Percentiles rank a stretch among this genome's conserved stretches.
Evolutionary conservation across 2,329 filamentous ascomycete genomes (phyloP).

Genomic region (Beauveria bassiana): DNA sequence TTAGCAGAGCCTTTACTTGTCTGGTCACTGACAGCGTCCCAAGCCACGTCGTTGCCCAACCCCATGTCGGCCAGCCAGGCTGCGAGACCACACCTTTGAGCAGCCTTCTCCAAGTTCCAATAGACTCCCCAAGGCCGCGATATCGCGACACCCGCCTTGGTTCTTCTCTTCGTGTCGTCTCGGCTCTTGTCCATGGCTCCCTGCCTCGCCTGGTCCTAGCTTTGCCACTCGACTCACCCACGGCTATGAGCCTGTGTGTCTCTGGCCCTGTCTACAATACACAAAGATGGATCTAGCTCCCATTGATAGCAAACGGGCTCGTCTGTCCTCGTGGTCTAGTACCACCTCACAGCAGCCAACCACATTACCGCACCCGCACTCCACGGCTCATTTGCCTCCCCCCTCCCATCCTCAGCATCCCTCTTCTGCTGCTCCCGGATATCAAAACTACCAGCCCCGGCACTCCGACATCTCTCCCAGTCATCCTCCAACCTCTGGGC

Average conservation of each 20-base stretch:
- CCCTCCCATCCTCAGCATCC: slow-evolving; percentile 34
- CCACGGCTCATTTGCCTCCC: slow-evolving; percentile 23
- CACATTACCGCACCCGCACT: slow-evolving; percentile 13
- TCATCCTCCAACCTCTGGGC: slow-evolving; percentile 17
- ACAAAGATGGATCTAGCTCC: slow-evolving; percentile 45
- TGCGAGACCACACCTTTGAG: not conserved
- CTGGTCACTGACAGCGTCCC: slow-evolving; percentile 2
- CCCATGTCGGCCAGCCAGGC: slow-evolving; percentile 7
- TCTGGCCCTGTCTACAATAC: slow-evolving; percentile 11
- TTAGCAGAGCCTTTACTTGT: not conserved
- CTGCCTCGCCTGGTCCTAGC: slow-evolving; percentile 10
- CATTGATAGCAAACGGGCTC: slow-evolving; percentile 46
- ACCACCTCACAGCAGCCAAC: slow-evolving; percentile 25
- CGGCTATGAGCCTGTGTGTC: slow-evolving; percentile 12
- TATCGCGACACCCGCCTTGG: slow-evolving; percentile 6
- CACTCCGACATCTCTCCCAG: slow-evolving; percentile 13
- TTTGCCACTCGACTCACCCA: slow-evolving; percentile 10
- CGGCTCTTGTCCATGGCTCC: slow-evolving; percentile 11
- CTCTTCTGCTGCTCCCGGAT: not conserved
- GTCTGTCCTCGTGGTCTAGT: slow-evolving; percentile 36
- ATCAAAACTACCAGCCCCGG: slow-evolving; percentile 24
- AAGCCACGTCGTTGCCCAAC: slow-evolving; percentile 9
- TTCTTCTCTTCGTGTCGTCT: slow-evolving; percentile 5
- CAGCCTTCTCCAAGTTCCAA: not conserved
- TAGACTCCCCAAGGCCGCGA: slow-evolving; percentile 6